These are phyloP conservation scores for Pascua guehoae DNA, from an alignment of 1,284 basidiomycete species.

Conservation along the genomic window DNA sequence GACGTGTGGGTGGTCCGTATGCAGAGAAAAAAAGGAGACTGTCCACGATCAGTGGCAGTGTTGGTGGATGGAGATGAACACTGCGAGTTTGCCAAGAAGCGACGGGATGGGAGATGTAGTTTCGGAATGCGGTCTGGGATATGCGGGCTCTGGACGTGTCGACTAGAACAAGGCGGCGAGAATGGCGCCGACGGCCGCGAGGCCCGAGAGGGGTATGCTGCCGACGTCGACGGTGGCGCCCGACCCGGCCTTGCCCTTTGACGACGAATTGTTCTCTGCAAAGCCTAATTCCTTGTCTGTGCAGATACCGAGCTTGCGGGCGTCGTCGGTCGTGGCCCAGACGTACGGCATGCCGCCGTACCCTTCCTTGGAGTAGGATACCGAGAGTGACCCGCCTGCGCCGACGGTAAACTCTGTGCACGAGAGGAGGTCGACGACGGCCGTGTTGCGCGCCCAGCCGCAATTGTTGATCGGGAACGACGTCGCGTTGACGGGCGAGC, in stretches of 20 bases:
- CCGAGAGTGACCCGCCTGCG: conserved; percentile 36
- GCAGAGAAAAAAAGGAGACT: too few relatives aligned
- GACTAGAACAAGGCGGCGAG: neutral
- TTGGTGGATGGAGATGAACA: too few relatives aligned
- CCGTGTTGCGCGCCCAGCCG: conserved; percentile 38
- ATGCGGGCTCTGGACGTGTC: neutral
- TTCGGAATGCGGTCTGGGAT: too few relatives aligned
- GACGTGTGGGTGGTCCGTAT: too few relatives aligned
- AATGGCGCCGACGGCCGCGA: neutral
- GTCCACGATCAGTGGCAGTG: too few relatives aligned
- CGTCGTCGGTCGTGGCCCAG: conserved; percentile 10
- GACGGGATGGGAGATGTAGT: too few relatives aligned
- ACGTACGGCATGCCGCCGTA: conserved; percentile 47
- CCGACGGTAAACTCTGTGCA: conserved; percentile 40
- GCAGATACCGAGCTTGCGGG: conserved; percentile 10
- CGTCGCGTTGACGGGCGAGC: conserved; percentile 34
- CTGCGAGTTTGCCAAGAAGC: too few relatives aligned
- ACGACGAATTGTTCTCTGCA: neutral
- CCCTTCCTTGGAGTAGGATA: conserved; percentile 39
- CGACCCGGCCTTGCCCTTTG: neutral
- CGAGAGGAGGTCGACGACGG: conserved; percentile 44
- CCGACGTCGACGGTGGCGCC: neutral
- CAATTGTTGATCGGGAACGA: conserved; percentile 33
- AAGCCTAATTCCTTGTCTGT: conserved; percentile 11
- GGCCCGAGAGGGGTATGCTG: neutral